These are phyloP conservation scores for Erysimum cheiranthoides DNA, from an alignment of 345 rosid genomes.

Conservation along the genomic window DNA sequence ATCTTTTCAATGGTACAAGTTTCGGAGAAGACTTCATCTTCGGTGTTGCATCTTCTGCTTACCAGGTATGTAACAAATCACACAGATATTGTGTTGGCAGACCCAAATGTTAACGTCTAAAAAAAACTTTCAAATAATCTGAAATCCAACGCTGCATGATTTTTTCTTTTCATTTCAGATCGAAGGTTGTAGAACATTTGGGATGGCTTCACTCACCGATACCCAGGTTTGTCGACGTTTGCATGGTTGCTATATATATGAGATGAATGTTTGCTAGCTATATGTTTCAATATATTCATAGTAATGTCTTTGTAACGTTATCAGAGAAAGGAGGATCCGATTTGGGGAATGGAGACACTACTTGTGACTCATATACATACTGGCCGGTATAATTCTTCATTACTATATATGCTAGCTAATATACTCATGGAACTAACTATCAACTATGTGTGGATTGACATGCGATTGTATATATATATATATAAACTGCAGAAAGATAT, in stretches of 20 bases:
- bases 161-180: constrained; percentile 40
- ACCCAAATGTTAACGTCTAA: too few relatives aligned
- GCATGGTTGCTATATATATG: neutral
- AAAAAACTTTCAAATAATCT: neutral
- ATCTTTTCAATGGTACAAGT: constrained; percentile 7
- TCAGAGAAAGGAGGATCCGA: constrained; percentile 51
- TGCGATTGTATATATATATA: neutral
- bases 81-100: neutral
- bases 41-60: constrained; percentile 44
- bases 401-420: neutral
- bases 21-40: constrained; percentile 30
- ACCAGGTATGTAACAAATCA: constrained; percentile 34
- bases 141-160: neutral
- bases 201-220: constrained; percentile 55
- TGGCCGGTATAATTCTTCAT: constrained; percentile 27
- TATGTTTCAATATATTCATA: neutral
- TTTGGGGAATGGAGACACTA: constrained; percentile 50
- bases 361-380: constrained; percentile 27
- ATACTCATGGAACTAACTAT: neutral
- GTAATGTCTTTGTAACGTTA: constrained; percentile 25
- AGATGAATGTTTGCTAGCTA: neutral
- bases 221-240: constrained; percentile 48
- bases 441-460: neutral
- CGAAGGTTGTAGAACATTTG: constrained; percentile 54
- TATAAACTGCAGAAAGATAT: constrained; percentile 37